Percentiles rank a stretch among this genome's conserved stretches.
These are phyloP conservation scores for Psilocybe cubensis DNA, from an alignment of 768 basidiomycete genomes.

Conservation along the genomic window DNA sequence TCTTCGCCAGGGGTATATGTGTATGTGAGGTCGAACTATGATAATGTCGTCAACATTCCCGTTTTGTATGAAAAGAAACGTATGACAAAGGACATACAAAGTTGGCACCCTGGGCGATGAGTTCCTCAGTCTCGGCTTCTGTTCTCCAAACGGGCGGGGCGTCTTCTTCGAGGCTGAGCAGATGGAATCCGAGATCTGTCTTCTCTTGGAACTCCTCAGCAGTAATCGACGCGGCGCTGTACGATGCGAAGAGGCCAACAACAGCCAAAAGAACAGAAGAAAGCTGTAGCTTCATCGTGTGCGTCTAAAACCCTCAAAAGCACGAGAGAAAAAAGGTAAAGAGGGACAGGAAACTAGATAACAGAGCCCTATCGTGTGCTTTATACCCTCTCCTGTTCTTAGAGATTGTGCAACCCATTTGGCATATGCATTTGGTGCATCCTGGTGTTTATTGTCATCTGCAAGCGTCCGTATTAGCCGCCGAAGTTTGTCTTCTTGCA, in stretches of 20 bases:
- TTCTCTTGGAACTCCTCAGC: constrained; percentile 27
- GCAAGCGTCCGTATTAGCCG: too few species aligned
- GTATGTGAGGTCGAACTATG: constrained; percentile 38
- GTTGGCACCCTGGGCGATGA: constrained; percentile 22
- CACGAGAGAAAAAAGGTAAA: neutral
- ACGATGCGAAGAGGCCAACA: neutral
- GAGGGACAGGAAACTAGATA: too few species aligned
- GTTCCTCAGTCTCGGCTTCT: constrained; percentile 31
- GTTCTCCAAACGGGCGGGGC: constrained; percentile 35
- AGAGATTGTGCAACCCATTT: too few species aligned
- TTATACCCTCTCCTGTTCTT: too few species aligned
- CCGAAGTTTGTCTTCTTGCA: too few species aligned
- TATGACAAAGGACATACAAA: constrained; percentile 25
- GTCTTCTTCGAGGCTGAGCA: constrained; percentile 31
- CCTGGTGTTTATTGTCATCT: too few species aligned
- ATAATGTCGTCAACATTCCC: neutral
- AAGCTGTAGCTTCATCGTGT: neutral
- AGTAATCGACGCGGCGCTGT: constrained; percentile 18
- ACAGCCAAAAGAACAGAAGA: constrained; percentile 1
- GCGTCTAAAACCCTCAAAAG: neutral
- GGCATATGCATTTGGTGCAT: too few species aligned
- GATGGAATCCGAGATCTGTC: constrained; percentile 32
- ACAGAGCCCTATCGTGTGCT: too few species aligned
- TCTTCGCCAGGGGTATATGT: constrained; percentile 27
- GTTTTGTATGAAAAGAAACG: neutral